Base-by-base conservation (phyloP, 257 asterid genomes). In the Nicotiana noctiflora region DNA sequence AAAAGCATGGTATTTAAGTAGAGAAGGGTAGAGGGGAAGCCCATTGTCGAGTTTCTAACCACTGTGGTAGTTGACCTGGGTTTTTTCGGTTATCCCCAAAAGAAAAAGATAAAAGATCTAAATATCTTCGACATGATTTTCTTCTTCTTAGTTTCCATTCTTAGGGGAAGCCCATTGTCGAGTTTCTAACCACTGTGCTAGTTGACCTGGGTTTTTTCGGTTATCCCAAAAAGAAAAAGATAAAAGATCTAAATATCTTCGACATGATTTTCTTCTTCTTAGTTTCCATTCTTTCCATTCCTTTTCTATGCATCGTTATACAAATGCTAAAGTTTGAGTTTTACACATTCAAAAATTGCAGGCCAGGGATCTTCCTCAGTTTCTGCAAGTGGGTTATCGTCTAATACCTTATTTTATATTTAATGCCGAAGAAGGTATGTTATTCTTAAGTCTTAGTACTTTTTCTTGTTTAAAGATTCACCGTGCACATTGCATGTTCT, bases 291-390 rank as follows among this genome's bases (percentile, higher is more conserved):
- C 57, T 70, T 70, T 70, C 3, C 15, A 23, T 67, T 68, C 79
- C 77, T 32, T 37, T 64, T 66, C 49, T 56, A 63, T 53, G 63
- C 60, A 79, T 27, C 2, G 2, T 72, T 76, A 62, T 19, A 70
- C 21, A 72, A 79, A 40, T 18, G 11, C n/a, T 65, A 61, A 76
- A 61, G 57, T 67, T 37, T 55, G 82, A 60, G 72, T 72, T 72
- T 72, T 79, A 46, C 31, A 65, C 53, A 56, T 64, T 6, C 66
- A 61, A 32, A 27, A 60, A 84, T 83, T 88, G 88, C 97, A 96
- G 98, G 98, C 97, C 79, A 89, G 98, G 89, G 98, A 96, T 92
- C 98, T 96, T 61, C 92, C 98, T 10, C 92, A 84, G 90, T 80
- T 92, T 82, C 83, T 96, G 81, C 99, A 92, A 88, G 93, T 93